Percentiles rank a stretch among this genome's conserved stretches.
These are phyloP conservation scores for Leccinum fuscescens DNA, from an alignment of 1,284 basidiomycete genomes.

Conservation along the genomic window DNA sequence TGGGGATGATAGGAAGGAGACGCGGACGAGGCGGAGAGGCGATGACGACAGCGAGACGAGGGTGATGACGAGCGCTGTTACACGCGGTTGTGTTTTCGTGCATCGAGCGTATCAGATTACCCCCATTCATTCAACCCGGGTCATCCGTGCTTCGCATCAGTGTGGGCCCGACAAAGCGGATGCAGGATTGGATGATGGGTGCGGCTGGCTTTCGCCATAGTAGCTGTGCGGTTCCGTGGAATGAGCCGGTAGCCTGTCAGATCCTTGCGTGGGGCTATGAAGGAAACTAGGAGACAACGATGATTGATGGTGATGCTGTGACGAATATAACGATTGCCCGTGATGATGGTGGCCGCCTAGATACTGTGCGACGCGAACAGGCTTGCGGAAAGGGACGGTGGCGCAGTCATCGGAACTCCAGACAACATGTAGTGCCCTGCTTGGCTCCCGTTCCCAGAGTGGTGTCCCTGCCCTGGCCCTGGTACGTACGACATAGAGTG, in stretches of 20 bases:
- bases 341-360: slow-evolving; percentile 29
- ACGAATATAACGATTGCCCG: slow-evolving; percentile 30
- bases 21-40: too few species aligned
- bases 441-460: slow-evolving; percentile 29
- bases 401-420: slow-evolving; percentile 53
- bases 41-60: too few species aligned
- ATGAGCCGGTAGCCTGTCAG: slow-evolving; percentile 33
- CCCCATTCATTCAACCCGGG: slow-evolving; percentile 14
- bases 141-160: slow-evolving; percentile 25
- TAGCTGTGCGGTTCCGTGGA: slow-evolving; percentile 36
- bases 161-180: slow-evolving; percentile 50
- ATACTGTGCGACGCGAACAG: slow-evolving; percentile 42
- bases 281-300: slow-evolving; percentile 30
- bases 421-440: slow-evolving; percentile 38
- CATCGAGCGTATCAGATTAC: slow-evolving; percentile 17
- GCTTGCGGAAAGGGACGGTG: slow-evolving; percentile 45
- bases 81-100: slow-evolving; percentile 24
- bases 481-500: slow-evolving; percentile 28
- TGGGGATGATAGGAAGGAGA: too few species aligned
- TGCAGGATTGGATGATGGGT: slow-evolving; percentile 44
- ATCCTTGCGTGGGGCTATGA: slow-evolving; percentile 29
- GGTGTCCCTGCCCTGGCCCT: slow-evolving; percentile 34
- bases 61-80: slow-evolving; percentile 20
- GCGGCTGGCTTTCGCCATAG: slow-evolving; percentile 39
- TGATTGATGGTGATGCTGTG: slow-evolving; percentile 32